Base-by-base conservation (phyloP, 73 alveolate species). In the Breviolum minutum region DNA sequence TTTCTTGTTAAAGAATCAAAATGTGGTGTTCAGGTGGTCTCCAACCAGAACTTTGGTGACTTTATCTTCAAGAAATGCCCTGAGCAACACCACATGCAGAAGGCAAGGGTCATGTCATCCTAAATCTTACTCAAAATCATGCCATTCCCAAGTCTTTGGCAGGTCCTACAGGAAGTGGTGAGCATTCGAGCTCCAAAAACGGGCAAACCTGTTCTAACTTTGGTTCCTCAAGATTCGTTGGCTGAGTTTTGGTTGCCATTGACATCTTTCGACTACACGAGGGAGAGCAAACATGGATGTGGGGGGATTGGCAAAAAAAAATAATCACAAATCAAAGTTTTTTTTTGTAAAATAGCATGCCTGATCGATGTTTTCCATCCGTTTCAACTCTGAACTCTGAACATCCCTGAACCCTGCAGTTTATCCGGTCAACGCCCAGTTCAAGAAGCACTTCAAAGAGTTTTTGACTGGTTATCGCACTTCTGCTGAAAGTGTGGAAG, bases 161-260 rank as follows among this genome's bases (percentile, higher is more conserved):
- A 80, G 89, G 89, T 80, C 9, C 27, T 80, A 13, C 14, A 80
- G 70, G 27, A 40, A 27, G 85, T 54, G 70, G 17, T 29, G 32
- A 12, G 24, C 1, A 2, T 77, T 68, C 77, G 24, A 68, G 63
- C 11, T 10, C 64, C 24, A 29, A 29, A 16, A 8, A 17, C 19
- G 29, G 89, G 48, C 70, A 76, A n/a, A 61, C 13, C 19, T 48
- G 30, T 48, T 7, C 30, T 80, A 14, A 40, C 89, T 11, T 27
- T 80, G 89, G 69, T 80, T 0, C 89, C 89, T 27, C 89, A 80
- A 26, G 17, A 17, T 11, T 40, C 32, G 19, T 27, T 80, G 19
- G 64, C 70, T 30, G 89, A 80, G 27, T 80, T 27, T 68, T 80
- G 89, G 89, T 40, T 80, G 24, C 89, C 89, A 7, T 27, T 80